phyloP scores from a whole-genome alignment of 192 early-diverging fungal genomes.

The Martensiomyces pterosporus region DNA sequence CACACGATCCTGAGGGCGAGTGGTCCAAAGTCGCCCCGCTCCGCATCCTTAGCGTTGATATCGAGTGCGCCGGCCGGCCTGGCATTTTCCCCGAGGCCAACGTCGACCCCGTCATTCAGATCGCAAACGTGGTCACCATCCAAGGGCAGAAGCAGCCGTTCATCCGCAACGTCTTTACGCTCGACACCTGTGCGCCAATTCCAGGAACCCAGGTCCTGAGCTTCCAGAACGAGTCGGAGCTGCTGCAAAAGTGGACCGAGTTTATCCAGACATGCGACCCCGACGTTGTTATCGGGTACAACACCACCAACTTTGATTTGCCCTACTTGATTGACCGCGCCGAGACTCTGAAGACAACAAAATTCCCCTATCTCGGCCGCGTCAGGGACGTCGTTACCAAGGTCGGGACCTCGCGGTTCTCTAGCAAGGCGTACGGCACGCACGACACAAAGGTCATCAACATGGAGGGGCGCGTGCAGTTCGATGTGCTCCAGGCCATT shows the following conservation, averaged over 20 bases:
- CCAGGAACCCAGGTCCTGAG: slow-evolving; percentile 81
- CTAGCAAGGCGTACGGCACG: slow-evolving; percentile 91
- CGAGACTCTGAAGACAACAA: slow-evolving; percentile 61
- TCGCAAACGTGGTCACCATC: slow-evolving; percentile 88
- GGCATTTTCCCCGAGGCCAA: slow-evolving; percentile 93
- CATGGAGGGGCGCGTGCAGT: slow-evolving; percentile 86
- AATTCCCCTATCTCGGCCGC: slow-evolving; percentile 85
- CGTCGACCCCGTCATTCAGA: slow-evolving; percentile 94
- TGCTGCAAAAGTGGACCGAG: slow-evolving; percentile 80
- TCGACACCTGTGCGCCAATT: slow-evolving; percentile 89
- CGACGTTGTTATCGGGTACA: slow-evolving; percentile 94
- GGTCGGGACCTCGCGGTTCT: slow-evolving; percentile 55
- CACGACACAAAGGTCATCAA: slow-evolving; percentile 87
- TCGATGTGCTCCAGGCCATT: slow-evolving; percentile 92
- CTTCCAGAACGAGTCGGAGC: slow-evolving; percentile 72
- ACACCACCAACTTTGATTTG: slow-evolving; percentile 96
- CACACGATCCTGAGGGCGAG: slow-evolving; percentile 82
- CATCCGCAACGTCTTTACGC: slow-evolving; percentile 90
- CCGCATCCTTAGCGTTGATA: slow-evolving; percentile 95
- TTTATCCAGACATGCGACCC: slow-evolving; percentile 87
- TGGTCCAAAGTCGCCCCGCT: slow-evolving; percentile 93
- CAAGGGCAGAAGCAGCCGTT: slow-evolving; percentile 89
- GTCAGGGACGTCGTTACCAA: slow-evolving; percentile 43
- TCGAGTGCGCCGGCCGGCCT: slow-evolving; percentile 94
- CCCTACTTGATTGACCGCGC: slow-evolving; percentile 93